A percentile compares a stretch with the other conserved stretches of the same genome.
Evolutionary conservation across 305 asterid species (phyloP).

Genomic region (Vinca major): DNA sequence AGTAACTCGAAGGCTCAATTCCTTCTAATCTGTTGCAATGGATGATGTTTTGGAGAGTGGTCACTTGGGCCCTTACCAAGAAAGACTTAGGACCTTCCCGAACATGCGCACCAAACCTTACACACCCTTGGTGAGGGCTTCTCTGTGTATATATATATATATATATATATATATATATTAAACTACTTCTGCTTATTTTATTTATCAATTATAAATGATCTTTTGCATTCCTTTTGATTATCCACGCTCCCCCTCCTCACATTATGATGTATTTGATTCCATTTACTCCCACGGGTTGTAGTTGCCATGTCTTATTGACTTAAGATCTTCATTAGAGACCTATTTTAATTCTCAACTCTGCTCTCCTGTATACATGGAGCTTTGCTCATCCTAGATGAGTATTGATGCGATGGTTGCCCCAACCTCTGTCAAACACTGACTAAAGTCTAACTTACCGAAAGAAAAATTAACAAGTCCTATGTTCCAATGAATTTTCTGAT

Average conservation of each 20-base stretch:
- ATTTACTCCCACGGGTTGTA: neutral
- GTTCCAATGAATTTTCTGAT: too few species aligned
- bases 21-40: constrained; percentile 78
- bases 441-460: too few species aligned
- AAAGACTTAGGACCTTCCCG: constrained; percentile 74
- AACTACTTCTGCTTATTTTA: neutral
- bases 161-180: too few species aligned
- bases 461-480: too few species aligned
- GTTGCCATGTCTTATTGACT: neutral
- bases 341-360: neutral
- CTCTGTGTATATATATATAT: too few species aligned
- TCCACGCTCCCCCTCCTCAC: neutral
- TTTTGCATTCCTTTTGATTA: neutral
- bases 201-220: neutral
- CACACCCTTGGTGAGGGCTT: constrained; percentile 68
- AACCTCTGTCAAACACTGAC: too few species aligned
- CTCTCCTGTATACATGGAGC: neutral
- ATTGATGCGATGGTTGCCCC: too few species aligned
- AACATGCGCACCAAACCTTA: constrained; percentile 81
- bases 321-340: neutral
- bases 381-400: neutral
- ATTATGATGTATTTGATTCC: too few species aligned
- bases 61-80: constrained; percentile 63
- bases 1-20: constrained; percentile 65
- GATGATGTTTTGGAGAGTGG: constrained; percentile 90